phyloP scores from a whole-genome alignment of 78 protist genomes.

The Dictyostelium capitatum region DNA sequence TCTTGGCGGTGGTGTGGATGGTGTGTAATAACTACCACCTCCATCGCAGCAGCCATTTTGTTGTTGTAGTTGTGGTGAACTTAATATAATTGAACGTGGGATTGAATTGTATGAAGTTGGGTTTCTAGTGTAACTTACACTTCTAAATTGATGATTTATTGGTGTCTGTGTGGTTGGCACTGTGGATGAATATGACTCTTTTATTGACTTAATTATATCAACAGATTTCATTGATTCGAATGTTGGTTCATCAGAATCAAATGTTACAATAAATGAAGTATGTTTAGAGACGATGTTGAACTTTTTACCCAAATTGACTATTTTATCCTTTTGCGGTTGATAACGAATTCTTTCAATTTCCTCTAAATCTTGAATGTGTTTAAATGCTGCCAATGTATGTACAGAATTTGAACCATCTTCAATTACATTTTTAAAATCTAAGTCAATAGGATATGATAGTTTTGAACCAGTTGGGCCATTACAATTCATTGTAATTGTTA shows the following conservation, averaged over 20 bases:
- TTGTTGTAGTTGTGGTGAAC: no score
- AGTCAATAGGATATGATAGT: background rate
- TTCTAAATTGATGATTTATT: no score
- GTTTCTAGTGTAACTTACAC: no score
- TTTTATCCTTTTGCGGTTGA: background rate
- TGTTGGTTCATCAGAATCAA: conserved; percentile 20
- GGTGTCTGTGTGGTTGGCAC: no score
- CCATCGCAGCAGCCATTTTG: no score
- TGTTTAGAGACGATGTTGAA: conserved; percentile 25
- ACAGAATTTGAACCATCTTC: background rate
- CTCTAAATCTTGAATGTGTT: conserved; percentile 28
- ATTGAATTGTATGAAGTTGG: no score
- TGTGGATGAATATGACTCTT: no score
- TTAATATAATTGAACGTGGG: no score
- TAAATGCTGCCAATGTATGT: conserved; percentile 30
- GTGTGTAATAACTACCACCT: no score
- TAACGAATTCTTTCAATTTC: background rate
- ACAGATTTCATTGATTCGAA: conserved; percentile 20
- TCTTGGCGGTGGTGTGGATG: no score
- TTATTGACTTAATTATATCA: background rate
- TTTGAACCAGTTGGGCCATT: background rate
- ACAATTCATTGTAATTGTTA: background rate
- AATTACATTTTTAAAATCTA: background rate
- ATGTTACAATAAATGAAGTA: conserved; percentile 31
- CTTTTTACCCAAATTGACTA: conserved; percentile 2